These are phyloP conservation scores for Boletus rufocinnamomeus DNA, from an alignment of 768 basidiomycete species.

Conservation along the genomic window DNA sequence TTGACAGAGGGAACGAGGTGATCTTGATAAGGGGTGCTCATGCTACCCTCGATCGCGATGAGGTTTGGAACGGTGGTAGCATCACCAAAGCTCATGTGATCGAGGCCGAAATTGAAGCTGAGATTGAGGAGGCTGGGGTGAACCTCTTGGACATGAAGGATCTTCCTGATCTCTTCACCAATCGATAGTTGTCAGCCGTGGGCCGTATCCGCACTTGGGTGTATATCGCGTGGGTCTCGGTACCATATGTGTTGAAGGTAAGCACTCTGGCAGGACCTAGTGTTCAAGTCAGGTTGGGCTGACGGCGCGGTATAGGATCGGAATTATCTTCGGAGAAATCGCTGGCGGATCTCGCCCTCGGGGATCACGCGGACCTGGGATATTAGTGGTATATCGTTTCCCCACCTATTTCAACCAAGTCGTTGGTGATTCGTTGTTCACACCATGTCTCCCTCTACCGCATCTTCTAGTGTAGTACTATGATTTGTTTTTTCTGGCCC, in stretches of 20 bases:
- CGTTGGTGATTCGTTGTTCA: slow-evolving; percentile 3
- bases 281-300: background rate
- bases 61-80: slow-evolving; percentile 59
- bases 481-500: slow-evolving; percentile 14
- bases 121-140: slow-evolving; percentile 71
- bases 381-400: background rate
- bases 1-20: slow-evolving; percentile 66
- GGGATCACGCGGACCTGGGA: background rate
- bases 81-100: slow-evolving; percentile 53
- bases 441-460: background rate
- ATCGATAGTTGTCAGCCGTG: slow-evolving; percentile 41
- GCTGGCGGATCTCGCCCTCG: background rate
- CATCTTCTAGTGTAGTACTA: no score
- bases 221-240: background rate
- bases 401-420: background rate
- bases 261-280: background rate
- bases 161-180: slow-evolving; percentile 56
- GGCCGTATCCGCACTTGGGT: background rate
- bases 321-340: background rate
- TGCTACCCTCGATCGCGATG: slow-evolving; percentile 66
- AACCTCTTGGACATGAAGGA: slow-evolving; percentile 67
- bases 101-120: slow-evolving; percentile 61
- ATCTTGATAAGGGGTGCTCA: slow-evolving; percentile 64
- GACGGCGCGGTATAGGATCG: slow-evolving; percentile 1
- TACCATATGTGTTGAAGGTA: slow-evolving; percentile 12